These are phyloP conservation scores for Aspergillus quadricinctus DNA, from an alignment of 2,329 filamentous ascomycete species.

Conservation along the genomic window DNA sequence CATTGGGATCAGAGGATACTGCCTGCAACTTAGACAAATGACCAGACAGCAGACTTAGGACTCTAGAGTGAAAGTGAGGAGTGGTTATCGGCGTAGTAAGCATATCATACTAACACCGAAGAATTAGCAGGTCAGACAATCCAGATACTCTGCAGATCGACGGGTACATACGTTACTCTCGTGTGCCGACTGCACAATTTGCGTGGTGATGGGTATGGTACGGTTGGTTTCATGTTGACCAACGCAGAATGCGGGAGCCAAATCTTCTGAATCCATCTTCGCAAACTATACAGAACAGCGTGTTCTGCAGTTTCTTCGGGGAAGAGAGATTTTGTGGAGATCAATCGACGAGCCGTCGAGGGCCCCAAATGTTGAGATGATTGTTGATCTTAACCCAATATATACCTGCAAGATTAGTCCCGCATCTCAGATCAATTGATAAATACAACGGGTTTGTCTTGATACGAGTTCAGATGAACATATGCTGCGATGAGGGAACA, in stretches of 20 bases:
- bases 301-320: constrained; percentile 1
- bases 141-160: not conserved
- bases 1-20: constrained; percentile 28
- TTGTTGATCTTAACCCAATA: not conserved
- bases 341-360: not conserved
- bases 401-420: constrained; percentile 9
- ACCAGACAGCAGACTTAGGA: constrained; percentile 50
- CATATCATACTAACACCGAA: constrained; percentile 57
- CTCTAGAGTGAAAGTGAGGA: constrained; percentile 55
- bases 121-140: constrained; percentile 4
- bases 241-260: constrained; percentile 51
- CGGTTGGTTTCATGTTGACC: constrained; percentile 59
- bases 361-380: not conserved
- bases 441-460: not conserved
- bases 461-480: not conserved
- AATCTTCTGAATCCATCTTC: constrained; percentile 36
- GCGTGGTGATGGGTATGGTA: constrained; percentile 43
- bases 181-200: constrained; percentile 52
- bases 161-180: constrained; percentile 48
- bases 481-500: not conserved
- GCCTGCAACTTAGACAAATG: constrained; percentile 46
- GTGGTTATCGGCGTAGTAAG: constrained; percentile 61
- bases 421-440: constrained; percentile 7
- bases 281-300: constrained; percentile 2
- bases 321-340: not conserved